Base-by-base conservation (phyloP, 805 yeast genomes). In the Yamadazyma ubonensis region DNA sequence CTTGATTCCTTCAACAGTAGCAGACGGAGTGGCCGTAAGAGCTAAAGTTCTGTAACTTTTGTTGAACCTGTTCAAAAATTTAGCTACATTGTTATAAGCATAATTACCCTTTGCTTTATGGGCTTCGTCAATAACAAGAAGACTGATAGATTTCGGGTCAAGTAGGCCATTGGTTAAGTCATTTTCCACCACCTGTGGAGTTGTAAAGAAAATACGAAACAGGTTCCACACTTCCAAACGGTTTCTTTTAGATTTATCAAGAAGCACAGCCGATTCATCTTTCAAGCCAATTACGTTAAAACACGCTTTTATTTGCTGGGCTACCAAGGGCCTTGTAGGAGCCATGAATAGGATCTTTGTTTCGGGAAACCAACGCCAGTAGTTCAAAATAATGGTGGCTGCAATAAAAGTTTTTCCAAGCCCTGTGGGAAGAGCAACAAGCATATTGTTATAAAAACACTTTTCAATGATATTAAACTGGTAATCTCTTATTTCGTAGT, bases 351-450 rank as follows among this genome's bases (percentile, higher is more conserved):
- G 77, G 49, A 93, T 79, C 54, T 90, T 93, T 2, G 88, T 79
- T 4, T 63, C 58, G 11, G 76, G 76, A 15, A 90, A 85, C 99
- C 99, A 93, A 35, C 95, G 65, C 50, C 76, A 81, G 63, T 75
- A 93, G 57, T 93, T 93, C 41, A 89, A 70, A 89, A 93, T 93
- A 16, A 91, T 91, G 0, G 96, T 83, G 26, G 95, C 81, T 1
- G 99, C 98, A 54, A 93, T 89, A 48, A 93, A 88, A 0, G 99
- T 93, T 63, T 93, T 93, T 28, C 99, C 99, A 58, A 90, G 70
- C 49, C 99, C 99, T 0, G 99, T 93, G 0, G 99, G 99, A 11
- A 93, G 76, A 0, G 97, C 95, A 55, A 95, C 91, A 17, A 93
- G 66, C 3, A 83, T 58, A 54, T 93, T 93, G 45, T 80, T 71